Evolutionary conservation across 2,329 filamentous ascomycete genomes (phyloP).

Genomic region (Ophiosphaerella narmari): DNA sequence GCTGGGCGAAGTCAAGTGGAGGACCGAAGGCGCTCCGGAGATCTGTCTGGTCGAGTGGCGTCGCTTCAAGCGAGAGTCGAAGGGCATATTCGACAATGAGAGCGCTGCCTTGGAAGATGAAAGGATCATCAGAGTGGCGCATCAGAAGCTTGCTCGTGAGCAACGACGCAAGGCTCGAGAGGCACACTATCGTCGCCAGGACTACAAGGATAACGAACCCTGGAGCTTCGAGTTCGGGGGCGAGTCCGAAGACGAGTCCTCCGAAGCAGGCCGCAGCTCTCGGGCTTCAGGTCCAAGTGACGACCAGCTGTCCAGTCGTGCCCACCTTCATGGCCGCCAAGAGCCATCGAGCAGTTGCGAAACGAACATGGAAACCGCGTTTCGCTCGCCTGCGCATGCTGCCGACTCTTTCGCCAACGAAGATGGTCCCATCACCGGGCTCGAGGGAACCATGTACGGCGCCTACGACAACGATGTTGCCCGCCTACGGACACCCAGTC

Average conservation of each 20-base stretch:
- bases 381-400: constrained; percentile 31
- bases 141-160: constrained; percentile 50
- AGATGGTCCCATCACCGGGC: constrained; percentile 50
- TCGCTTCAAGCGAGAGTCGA: constrained; percentile 74
- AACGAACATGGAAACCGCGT: constrained; percentile 43
- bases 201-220: constrained; percentile 59
- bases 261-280: constrained; percentile 32
- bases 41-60: constrained; percentile 82
- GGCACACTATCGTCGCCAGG: constrained; percentile 35
- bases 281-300: constrained; percentile 26
- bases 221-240: constrained; percentile 87
- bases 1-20: constrained; percentile 91
- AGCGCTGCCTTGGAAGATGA: constrained; percentile 51
- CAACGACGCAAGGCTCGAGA: constrained; percentile 48
- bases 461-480: constrained; percentile 65
- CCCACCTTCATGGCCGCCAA: constrained; percentile 26
- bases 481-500: constrained; percentile 75
- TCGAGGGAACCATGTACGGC: constrained; percentile 80
- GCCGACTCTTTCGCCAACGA: constrained; percentile 12
- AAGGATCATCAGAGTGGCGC: constrained; percentile 44
- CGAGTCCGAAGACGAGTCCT: constrained; percentile 59
- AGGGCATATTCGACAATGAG: constrained; percentile 51
- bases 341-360: constrained; percentile 22
- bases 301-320: constrained; percentile 22
- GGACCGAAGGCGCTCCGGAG: constrained; percentile 82